Evolutionary conservation across 495 filamentous ascomycete genomes (phyloP), one percentile per base, ranked within the genome.

Genomic region (Aspergillus incahuasiensis): DNA sequence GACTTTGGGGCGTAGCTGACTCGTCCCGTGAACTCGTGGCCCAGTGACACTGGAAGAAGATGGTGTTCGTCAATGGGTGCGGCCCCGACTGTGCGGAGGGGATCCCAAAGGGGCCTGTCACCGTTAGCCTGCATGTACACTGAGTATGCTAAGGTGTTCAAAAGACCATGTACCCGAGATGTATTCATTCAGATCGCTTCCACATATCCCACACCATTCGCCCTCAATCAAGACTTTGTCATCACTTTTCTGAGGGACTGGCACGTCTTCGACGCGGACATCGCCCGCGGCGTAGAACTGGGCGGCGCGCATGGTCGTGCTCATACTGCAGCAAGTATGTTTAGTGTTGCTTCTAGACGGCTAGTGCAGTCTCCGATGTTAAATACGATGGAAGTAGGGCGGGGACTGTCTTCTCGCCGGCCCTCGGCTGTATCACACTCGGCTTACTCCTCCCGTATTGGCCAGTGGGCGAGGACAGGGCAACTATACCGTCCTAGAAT

Each of bases 11-110:
- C 48, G 2, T 61, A 35, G 6, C 34, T 44, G n/a, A 61, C 48
- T 11, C 54, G 54, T 3, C 79, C 79, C 20, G 66, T 71, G 53
- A 83, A 74, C 57, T 83, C 80, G 49, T 83, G 80, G 20, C 79
- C 80, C 49, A 81, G 70, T 6, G 70, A 77, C 22, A 82, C 45
- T 4, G 79, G 79, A 22, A 79, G 69, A 4, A 57, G 62, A n/a
- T n/a, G 47, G 76, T 73, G 47, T 71, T 68, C 6, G 79, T 80
- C 18, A 81, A 66, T 1, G 76, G 76, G 62, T 82, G 79, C 9
- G 79, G 77, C 13, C 57, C 57, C 7, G 46, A 40, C 11, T 57
- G 70, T 1, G 35, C 28, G 24, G 34, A 48, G 11, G 52, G 56
- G 15, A 70, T 68, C 2, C 44, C 15, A 9, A 49, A 35, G 15